Evolutionary conservation across 108 stramenopile genomes (phyloP), one percentile per base, ranked within the genome.

Genomic region (Schizochytrium sp.): DNA sequence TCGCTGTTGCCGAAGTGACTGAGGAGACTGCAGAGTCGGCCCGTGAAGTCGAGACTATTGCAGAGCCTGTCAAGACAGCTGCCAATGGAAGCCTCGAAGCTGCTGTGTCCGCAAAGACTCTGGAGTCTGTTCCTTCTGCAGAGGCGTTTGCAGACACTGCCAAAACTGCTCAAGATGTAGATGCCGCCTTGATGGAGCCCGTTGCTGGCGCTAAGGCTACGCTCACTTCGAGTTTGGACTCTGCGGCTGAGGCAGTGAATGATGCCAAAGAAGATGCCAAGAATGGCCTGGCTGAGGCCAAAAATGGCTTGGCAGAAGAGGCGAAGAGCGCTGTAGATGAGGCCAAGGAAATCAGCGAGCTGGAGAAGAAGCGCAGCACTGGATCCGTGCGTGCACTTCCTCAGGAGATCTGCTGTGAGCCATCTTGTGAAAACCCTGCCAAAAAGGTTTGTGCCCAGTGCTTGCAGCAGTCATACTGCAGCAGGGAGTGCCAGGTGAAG

Each of bases 391-490:
- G 61, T 10, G 61, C 61, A 0, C 61, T 64, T 13, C 61, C 61
- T 38, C 61, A 64, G 42, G 61, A 64, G 61, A 19, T 46, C 17
- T 83, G 73, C 73, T 53, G 73, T 19, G 50, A 83, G 7, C 49
- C 46, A 7, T 47, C 49, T 19, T 83, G 73, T 19, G 73, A 83
- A 4, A 83, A 83, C 28, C 73, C 73, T 17, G 73, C 73, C 45
- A 83, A 47, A 8, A 83, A 83, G 73, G 46, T 83, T 28, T 83
- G 73, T 19, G 73, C 73, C 13, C 73, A 83, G 19, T 83, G 73
- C 40, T 50, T 47, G 7, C 73, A 83, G 73, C 73, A 83, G 50
- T 47, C 49, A n/a, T 83, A 83, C 73, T 83, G 73, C 73, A 53
- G 49, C 73, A 17, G 73, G 28, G 73, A 83, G 50, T 83, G 73